Percentiles rank a stretch among this genome's conserved stretches.
These are phyloP conservation scores for Malus sieversii DNA, from an alignment of 306 rosid genomes.

Conservation along the genomic window DNA sequence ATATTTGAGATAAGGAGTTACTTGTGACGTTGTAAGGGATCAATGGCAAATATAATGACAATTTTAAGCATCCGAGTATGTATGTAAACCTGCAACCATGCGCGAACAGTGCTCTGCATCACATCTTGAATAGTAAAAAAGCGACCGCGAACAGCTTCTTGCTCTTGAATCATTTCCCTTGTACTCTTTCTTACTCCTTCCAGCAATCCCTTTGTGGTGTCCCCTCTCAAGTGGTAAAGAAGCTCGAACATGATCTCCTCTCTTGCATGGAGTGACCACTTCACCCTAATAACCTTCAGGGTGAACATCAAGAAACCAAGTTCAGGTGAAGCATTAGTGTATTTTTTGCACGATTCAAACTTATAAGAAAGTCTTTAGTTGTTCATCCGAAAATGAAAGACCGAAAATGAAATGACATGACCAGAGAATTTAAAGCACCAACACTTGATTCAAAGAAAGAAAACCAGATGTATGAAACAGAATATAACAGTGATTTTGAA, in stretches of 20 bases:
- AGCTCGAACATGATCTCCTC: constrained; percentile 63
- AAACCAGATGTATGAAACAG: not conserved
- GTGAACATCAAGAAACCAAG: not conserved
- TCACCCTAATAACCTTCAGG: constrained; percentile 65
- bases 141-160: constrained; percentile 66
- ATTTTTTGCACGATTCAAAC: not conserved
- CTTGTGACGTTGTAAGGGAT: not conserved
- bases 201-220: constrained; percentile 33
- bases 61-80: not conserved
- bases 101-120: constrained; percentile 60
- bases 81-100: constrained; percentile 64
- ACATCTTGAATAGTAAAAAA: constrained; percentile 74
- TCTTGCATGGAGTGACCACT: constrained; percentile 76
- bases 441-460: not conserved
- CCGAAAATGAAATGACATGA: not conserved
- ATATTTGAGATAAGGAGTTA: not conserved
- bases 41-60: not conserved
- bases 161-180: constrained; percentile 61
- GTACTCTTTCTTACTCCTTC: constrained; percentile 46
- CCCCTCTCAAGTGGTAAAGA: constrained; percentile 60
- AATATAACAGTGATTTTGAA: not conserved
- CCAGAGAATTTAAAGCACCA: not conserved
- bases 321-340: not conserved
- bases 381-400: not conserved
- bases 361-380: not conserved